Evolutionary conservation across 169 alveolate genomes (phyloP), one percentile per base, ranked within the genome.

Genomic region (Sarcocystis neurona): DNA sequence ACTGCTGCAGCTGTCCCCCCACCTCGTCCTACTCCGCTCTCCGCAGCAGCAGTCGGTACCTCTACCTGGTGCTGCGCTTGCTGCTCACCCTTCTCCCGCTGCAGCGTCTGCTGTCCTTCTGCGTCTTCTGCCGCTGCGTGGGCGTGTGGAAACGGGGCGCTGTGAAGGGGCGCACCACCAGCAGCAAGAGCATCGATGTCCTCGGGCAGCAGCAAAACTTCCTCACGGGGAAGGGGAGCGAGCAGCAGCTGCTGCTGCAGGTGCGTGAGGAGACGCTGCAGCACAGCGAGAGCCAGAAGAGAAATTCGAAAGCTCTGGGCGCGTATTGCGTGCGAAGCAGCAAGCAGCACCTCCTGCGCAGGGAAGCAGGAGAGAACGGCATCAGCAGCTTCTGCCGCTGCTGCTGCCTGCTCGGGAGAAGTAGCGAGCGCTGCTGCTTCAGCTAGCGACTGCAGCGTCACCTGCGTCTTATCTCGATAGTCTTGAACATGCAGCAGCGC

Each of bases 401-500:
- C 58, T 6, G 56, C 82, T 18, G 34, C 82, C 27, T 72, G 58
- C 4, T 12, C 34, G 37, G 23, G 32, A 39, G 58, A 41, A 0
- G n/a, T 37, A n/a, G 82, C 47, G 8, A 53, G 41, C 18, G 37
- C 20, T 30, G 34, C 53, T 2, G 82, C 82, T 32, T 39, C 43
- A 30, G 82, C 6, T 0, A 72, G 82, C 47, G 82, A 23, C 53
- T 72, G 39, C 32, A 72, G 4, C 47, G 58, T 23, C n/a, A 53
- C 47, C 27, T 72, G 58, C 10, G 82, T 56, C 82, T 72, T 72
- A 15, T 72, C 82, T 37, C 82, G 47, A 39, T 27, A 72, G 39
- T 41, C 82, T 37, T 72, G 82, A 32, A 72, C 41, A 39, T 72
- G 82, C 2, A 72, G 82, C 18, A 72, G 56, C 23, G 82, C 82